phyloP scores from a whole-genome alignment of 176 grass and related monocot genomes.

The Chrysopogon serrulatus region DNA sequence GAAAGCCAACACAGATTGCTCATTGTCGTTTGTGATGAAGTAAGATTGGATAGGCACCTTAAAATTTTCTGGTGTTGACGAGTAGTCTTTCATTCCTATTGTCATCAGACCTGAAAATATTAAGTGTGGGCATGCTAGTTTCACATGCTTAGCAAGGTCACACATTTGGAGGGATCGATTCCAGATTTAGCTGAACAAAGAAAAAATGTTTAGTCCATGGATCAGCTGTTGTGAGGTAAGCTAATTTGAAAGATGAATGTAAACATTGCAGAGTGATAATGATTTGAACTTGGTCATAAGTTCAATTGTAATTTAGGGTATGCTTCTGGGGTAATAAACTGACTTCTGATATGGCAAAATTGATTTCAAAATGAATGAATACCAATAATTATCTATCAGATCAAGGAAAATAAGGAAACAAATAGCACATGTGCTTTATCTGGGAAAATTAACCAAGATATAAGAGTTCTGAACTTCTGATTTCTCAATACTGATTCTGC shows the following conservation, averaged over 20 bases:
- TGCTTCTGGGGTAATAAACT: not conserved
- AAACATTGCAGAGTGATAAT: not conserved
- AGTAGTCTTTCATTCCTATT: slow-evolving; percentile 86
- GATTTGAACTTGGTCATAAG: not conserved
- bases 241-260: not conserved
- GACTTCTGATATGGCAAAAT: not conserved
- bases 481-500: not conserved
- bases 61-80: slow-evolving; percentile 88
- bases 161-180: slow-evolving; percentile 60
- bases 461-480: not conserved
- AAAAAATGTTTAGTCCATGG: not conserved
- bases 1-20: not conserved
- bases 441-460: not conserved
- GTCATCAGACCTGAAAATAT: slow-evolving; percentile 94
- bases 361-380: not conserved
- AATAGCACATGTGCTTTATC: not conserved
- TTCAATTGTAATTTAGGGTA: not conserved
- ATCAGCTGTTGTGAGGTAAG: not conserved
- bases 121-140: slow-evolving; percentile 58
- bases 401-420: not conserved
- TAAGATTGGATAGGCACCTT: slow-evolving; percentile 33
- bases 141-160: slow-evolving; percentile 83
- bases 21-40: not conserved
- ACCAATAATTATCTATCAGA: not conserved
- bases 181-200: slow-evolving; percentile 86